Conservation (phyloP, 2,329 filamentous ascomycete species). For the Hypomyces rosellus region DNA sequence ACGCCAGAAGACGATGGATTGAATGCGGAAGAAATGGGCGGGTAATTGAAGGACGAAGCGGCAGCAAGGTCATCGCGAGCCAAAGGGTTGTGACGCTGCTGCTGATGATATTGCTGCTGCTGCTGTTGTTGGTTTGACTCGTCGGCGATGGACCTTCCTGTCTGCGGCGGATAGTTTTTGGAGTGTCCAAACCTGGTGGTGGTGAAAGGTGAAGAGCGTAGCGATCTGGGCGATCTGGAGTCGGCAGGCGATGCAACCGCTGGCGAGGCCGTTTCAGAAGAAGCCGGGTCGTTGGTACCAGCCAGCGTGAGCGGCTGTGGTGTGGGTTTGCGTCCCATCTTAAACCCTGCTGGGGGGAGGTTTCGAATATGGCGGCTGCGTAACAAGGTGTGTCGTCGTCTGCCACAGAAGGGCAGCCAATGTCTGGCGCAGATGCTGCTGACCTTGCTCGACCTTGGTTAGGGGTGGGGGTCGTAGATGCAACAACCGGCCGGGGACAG, state of each 20-base stretch:
- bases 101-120: conserved; percentile 21
- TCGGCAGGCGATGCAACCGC: conserved; percentile 25
- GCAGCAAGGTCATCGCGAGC: conserved; percentile 17
- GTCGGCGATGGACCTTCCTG: conserved; percentile 14
- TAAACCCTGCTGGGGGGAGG: conserved; percentile 6
- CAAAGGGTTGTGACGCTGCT: conserved; percentile 21
- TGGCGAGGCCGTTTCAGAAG: conserved; percentile 23
- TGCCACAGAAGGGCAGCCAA: conserved; percentile 5
- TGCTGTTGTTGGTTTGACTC: conserved; percentile 9
- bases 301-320: conserved; percentile 52
- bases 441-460: conserved; percentile 5
- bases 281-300: conserved; percentile 26
- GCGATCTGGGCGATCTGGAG: conserved; percentile 37
- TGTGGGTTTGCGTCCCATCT: conserved; percentile 53
- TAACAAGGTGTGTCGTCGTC: conserved; percentile 4
- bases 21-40: conserved; percentile 20
- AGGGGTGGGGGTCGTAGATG: conserved; percentile 6
- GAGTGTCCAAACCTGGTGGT: conserved; percentile 34
- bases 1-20: conserved; percentile 17
- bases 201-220: conserved; percentile 41
- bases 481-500: background rate
- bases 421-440: background rate
- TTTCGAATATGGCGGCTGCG: conserved; percentile 4
- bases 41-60: conserved; percentile 15
- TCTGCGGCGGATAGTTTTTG: conserved; percentile 16